Evolutionary conservation across 2,329 filamentous ascomycete species (phyloP), one percentile per base, ranked within the genome.

Genomic region (Fusarium sp.): DNA sequence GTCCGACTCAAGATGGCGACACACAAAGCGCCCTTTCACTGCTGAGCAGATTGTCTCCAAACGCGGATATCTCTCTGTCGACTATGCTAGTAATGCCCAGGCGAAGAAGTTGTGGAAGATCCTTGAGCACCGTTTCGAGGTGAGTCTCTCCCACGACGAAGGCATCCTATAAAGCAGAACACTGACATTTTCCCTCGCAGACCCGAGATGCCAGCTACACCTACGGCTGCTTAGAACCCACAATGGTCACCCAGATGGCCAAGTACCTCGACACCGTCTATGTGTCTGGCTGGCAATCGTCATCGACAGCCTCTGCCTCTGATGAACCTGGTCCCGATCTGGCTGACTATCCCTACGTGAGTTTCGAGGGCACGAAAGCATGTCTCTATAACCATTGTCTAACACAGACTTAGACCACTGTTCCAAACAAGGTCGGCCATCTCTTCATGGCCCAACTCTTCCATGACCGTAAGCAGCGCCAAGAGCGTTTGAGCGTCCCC

Each of bases 161-260:
- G 22, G 30, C 41, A 30, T 24, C 26, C n/a, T 17, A 13, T 20
- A 10, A 42, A 30, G 15, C 4, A 47, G 35, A 32, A 41, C 20
- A 51, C 36, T 72, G 54, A 66, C 51, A 48, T 45, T 32, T 54
- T 14, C 35, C 35, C 12, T 6, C 17, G 66, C 77, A 97, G 94
- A 93, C 89, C 80, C 90, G 91, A 79, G 93, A 96, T 80, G 94
- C 94, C 54, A 97, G 94, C 84, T 97, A 92, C 86, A 99, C 96
- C 66, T 99, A 98, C 82, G 96, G 96, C 80, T 98, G 96, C 85
- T 88, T 99, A 75, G 96, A 99, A 82, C 96, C 96, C 17, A 98
- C 97, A 64, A 98, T 98, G 94, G 90, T 99, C 82, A 98, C 96
- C 35, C 96, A 99, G 84, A 99, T 99, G 96, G 96, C 96, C 79